Evolutionary conservation across 306 rosid genomes (phyloP).

Genomic region (Pueraria montana): DNA sequence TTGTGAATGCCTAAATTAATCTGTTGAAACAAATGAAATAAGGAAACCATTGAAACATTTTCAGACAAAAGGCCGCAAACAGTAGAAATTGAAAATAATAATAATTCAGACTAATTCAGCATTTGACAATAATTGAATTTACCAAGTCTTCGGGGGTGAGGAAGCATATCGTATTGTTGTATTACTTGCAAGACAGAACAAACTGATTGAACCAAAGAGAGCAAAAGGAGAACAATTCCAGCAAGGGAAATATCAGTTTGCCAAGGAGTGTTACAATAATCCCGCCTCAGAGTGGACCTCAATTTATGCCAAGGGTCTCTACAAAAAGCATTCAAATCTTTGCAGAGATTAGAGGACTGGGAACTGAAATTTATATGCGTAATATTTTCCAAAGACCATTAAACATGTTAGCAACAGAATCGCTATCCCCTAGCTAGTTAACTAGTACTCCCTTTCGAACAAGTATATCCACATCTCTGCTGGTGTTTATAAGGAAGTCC

Average conservation of each 20-base stretch:
- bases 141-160: neutral
- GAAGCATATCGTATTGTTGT: neutral
- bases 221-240: slow-evolving; percentile 31
- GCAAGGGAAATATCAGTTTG: slow-evolving; percentile 45
- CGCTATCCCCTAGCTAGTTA: slow-evolving; percentile 45
- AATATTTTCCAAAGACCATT: slow-evolving; percentile 45
- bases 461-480: slow-evolving; percentile 50
- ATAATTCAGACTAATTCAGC: neutral
- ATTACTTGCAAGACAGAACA: slow-evolving; percentile 49
- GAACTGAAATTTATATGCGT: neutral
- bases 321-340: slow-evolving; percentile 40
- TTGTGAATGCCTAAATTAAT: too few relatives aligned
- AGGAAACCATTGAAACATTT: too few relatives aligned
- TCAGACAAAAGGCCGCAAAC: too few relatives aligned
- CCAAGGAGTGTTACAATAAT: slow-evolving; percentile 52
- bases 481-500: slow-evolving; percentile 45
- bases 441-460: slow-evolving; percentile 29
- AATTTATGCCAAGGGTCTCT: slow-evolving; percentile 20
- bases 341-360: slow-evolving; percentile 25
- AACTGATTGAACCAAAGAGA: slow-evolving; percentile 48
- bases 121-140: neutral
- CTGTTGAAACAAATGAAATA: too few relatives aligned
- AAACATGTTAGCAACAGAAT: slow-evolving; percentile 46
- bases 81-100: too few relatives aligned
- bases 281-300: slow-evolving; percentile 48